These are phyloP conservation scores for Cladosporium sp. DNA, from an alignment of 2,329 filamentous ascomycete species.

Conservation along the genomic window DNA sequence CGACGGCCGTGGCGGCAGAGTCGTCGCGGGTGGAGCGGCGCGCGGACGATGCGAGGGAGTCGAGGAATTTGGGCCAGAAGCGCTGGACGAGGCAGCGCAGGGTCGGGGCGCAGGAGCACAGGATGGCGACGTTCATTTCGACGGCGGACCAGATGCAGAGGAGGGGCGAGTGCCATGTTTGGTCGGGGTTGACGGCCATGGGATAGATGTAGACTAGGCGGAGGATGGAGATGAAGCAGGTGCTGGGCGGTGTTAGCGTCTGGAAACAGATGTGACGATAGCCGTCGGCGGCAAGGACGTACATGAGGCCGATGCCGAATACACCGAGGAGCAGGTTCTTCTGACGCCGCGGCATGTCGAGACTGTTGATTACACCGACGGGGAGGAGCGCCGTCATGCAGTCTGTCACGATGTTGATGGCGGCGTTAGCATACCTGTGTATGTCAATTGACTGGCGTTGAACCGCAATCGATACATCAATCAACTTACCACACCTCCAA, in stretches of 20 bases:
- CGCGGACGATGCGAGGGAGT: neutral
- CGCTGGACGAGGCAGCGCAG: constrained; percentile 3
- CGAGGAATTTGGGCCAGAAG: constrained; percentile 16
- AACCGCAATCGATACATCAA: neutral
- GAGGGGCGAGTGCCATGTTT: constrained; percentile 7
- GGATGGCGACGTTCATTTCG: constrained; percentile 10
- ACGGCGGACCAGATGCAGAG: constrained; percentile 10
- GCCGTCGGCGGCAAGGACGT: neutral
- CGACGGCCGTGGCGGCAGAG: neutral
- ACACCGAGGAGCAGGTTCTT: constrained; percentile 30
- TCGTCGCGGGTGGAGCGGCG: constrained; percentile 4
- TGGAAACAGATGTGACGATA: neutral
- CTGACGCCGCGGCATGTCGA: constrained; percentile 29
- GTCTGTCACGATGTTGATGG: constrained; percentile 12
- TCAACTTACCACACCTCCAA: constrained; percentile 8
- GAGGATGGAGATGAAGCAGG: constrained; percentile 29
- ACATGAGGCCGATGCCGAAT: constrained; percentile 28
- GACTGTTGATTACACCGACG: constrained; percentile 27
- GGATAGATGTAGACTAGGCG: constrained; percentile 26
- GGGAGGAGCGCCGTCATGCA: constrained; percentile 23
- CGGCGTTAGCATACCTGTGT: constrained; percentile 11
- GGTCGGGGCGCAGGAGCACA: constrained; percentile 8
- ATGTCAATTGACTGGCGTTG: neutral
- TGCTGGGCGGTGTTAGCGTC: constrained; percentile 13
- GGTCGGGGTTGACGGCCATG: constrained; percentile 11